phyloP scores from a whole-genome alignment of 768 basidiomycete genomes.

The Termitomyces sp. region DNA sequence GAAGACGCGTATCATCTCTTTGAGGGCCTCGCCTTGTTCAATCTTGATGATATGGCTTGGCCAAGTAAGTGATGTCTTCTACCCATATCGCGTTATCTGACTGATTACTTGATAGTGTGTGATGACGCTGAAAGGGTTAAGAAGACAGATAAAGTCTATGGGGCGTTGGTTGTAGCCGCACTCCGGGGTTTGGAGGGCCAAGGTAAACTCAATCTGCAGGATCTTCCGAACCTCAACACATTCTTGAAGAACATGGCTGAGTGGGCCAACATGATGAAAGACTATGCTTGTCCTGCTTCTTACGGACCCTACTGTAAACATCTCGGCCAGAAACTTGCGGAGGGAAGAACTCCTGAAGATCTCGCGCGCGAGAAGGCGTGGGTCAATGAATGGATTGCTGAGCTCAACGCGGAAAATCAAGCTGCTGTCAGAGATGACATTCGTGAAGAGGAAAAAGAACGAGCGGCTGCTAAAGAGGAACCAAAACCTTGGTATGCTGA shows the following conservation, averaged over 20 bases:
- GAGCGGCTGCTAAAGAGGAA: conserved; percentile 10
- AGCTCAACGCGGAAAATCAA: conserved; percentile 22
- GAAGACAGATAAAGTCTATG: conserved; percentile 31
- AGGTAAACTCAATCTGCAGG: conserved; percentile 24
- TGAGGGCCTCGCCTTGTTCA: conserved; percentile 32
- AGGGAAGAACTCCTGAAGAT: conserved; percentile 25
- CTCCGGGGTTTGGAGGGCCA: conserved; percentile 30
- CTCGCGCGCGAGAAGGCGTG: conserved; percentile 26
- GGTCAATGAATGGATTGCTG: conserved; percentile 28
- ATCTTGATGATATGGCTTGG: conserved; percentile 27
- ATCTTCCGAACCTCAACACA: conserved; percentile 31
- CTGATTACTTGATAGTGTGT: conserved; percentile 21
- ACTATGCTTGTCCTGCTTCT: conserved; percentile 17
- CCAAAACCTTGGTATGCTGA: conserved; percentile 26
- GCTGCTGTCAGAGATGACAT: conserved; percentile 17
- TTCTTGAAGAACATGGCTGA: conserved; percentile 25
- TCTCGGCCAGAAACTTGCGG: conserved; percentile 30
- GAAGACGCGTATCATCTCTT: conserved; percentile 30
- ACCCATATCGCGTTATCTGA: background rate
- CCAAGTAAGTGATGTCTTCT: conserved; percentile 23
- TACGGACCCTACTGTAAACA: conserved; percentile 32
- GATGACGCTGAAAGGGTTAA: conserved; percentile 30
- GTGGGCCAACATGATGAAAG: conserved; percentile 25
- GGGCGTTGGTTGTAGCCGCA: conserved; percentile 29
- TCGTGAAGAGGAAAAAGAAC: conserved; percentile 19